These are phyloP conservation scores for Moesziomyces sp. DNA, from an alignment of 1,284 basidiomycete genomes.

Conservation along the genomic window DNA sequence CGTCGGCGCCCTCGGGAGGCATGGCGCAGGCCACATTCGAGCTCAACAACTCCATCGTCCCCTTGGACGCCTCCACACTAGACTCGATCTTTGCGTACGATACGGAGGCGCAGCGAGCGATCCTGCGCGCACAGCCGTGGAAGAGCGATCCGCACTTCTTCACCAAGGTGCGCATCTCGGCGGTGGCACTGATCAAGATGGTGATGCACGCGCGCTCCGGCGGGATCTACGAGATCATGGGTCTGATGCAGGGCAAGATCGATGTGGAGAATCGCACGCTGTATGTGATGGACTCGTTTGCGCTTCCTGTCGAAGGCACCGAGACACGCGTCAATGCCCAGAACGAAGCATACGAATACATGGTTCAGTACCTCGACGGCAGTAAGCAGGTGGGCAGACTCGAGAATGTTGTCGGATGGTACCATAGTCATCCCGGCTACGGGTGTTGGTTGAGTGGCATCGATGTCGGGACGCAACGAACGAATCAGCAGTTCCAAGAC, in stretches of 20 bases:
- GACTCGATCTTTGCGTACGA: slow-evolving; percentile 73
- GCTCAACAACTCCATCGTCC: slow-evolving; percentile 78
- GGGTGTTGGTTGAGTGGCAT: slow-evolving; percentile 99
- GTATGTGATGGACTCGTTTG: slow-evolving; percentile 85
- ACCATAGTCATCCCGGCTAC: slow-evolving; percentile 98
- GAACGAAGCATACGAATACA: slow-evolving; percentile 96
- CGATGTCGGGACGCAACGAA: slow-evolving; percentile 94
- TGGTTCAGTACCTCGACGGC: slow-evolving; percentile 89
- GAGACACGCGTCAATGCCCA: slow-evolving; percentile 98
- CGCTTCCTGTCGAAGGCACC: slow-evolving; percentile 96
- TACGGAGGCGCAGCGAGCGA: slow-evolving; percentile 76
- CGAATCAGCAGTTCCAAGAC: slow-evolving; percentile 92
- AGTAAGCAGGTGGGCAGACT: slow-evolving; percentile 83
- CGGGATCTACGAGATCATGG: slow-evolving; percentile 98
- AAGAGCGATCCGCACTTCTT: slow-evolving; percentile 90
- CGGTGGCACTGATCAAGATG: slow-evolving; percentile 97
- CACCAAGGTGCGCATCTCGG: slow-evolving; percentile 92
- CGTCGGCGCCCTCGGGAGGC: slow-evolving; percentile 22
- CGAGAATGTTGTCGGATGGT: slow-evolving; percentile 97
- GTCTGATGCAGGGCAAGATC: slow-evolving; percentile 97
- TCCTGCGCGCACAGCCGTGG: slow-evolving; percentile 85
- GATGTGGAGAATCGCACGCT: slow-evolving; percentile 86
- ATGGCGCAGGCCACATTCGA: slow-evolving; percentile 85
- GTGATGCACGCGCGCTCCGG: slow-evolving; percentile 98
- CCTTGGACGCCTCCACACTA: slow-evolving; percentile 42